These are phyloP conservation scores for Geranium rotundifolium DNA, from an alignment of 345 rosid species.

Conservation along the genomic window DNA sequence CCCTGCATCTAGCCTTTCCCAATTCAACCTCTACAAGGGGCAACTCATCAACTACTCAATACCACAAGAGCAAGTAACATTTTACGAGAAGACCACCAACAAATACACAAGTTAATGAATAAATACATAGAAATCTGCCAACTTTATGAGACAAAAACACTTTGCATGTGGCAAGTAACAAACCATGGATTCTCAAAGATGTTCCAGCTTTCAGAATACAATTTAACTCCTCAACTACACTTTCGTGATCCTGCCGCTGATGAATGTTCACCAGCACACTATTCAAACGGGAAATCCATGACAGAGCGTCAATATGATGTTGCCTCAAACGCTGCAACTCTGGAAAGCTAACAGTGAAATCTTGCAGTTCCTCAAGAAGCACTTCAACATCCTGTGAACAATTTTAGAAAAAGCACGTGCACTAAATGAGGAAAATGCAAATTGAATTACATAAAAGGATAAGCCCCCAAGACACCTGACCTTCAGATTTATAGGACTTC, in stretches of 20 bases:
- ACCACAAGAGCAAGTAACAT: constrained; percentile 4
- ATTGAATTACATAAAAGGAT: not conserved
- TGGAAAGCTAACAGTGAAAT: constrained; percentile 38
- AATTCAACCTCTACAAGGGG: constrained; percentile 64
- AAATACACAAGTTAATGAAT: not conserved
- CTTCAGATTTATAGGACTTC: constrained; percentile 41
- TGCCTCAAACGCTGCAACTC: constrained; percentile 70
- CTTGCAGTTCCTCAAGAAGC: constrained; percentile 43
- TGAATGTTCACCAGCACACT: constrained; percentile 34
- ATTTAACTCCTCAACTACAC: constrained; percentile 50
- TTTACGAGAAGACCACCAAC: constrained; percentile 2
- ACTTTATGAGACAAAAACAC: constrained; percentile 7
- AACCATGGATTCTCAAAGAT: constrained; percentile 70
- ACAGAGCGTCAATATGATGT: constrained; percentile 37
- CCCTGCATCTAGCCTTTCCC: constrained; percentile 79
- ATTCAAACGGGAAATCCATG: constrained; percentile 50
- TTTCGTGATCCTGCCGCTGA: constrained; percentile 47
- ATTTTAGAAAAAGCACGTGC: not conserved
- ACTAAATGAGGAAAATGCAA: not conserved
- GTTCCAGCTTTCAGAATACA: constrained; percentile 49
- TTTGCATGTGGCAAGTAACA: constrained; percentile 6
- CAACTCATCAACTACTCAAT: constrained; percentile 51
- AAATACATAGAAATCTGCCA: not conserved
- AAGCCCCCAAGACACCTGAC: constrained; percentile 22
- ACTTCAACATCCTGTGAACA: constrained; percentile 46